phyloP scores from a whole-genome alignment of 805 yeast species.

The Yamadazyma paraphyllophila region DNA sequence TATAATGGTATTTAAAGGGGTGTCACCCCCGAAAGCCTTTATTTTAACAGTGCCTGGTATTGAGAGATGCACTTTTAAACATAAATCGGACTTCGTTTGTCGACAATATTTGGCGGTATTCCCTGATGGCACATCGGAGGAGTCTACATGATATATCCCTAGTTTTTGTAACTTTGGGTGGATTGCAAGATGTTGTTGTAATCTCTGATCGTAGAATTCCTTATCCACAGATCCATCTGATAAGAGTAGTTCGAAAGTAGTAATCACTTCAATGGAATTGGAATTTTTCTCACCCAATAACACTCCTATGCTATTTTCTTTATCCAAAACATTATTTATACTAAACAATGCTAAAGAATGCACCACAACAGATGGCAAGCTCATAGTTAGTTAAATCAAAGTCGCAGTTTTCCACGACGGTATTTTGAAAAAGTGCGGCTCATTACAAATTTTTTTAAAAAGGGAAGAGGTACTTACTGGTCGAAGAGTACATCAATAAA shows the following conservation, averaged over 20 bases:
- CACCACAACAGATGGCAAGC: slow-evolving; percentile 6
- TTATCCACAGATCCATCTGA: slow-evolving; percentile 19
- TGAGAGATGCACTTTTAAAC: neutral
- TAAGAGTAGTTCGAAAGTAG: slow-evolving; percentile 31
- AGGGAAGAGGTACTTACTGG: slow-evolving; percentile 11
- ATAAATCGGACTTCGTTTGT: slow-evolving; percentile 4
- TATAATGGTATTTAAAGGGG: slow-evolving; percentile 15
- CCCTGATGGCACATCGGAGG: neutral
- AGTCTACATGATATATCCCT: slow-evolving; percentile 29
- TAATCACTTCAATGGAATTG: slow-evolving; percentile 13
- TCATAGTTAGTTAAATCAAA: slow-evolving; percentile 2
- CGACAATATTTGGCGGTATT: neutral
- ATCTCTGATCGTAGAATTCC: slow-evolving; percentile 23
- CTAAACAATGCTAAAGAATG: slow-evolving; percentile 28
- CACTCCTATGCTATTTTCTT: slow-evolving; percentile 24
- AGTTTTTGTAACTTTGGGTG: slow-evolving; percentile 25
- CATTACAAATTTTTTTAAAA: slow-evolving; percentile 10
- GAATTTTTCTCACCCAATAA: slow-evolving; percentile 22
- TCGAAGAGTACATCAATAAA: too few species aligned
- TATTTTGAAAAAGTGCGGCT: slow-evolving; percentile 12
- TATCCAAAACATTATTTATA: slow-evolving; percentile 4
- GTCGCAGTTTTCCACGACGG: neutral
- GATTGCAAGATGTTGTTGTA: slow-evolving; percentile 27
- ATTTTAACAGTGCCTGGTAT: neutral
- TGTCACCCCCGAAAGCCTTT: slow-evolving; percentile 6